phyloP scores from a whole-genome alignment of 768 basidiomycete species.

The Gyrodon lividus region DNA sequence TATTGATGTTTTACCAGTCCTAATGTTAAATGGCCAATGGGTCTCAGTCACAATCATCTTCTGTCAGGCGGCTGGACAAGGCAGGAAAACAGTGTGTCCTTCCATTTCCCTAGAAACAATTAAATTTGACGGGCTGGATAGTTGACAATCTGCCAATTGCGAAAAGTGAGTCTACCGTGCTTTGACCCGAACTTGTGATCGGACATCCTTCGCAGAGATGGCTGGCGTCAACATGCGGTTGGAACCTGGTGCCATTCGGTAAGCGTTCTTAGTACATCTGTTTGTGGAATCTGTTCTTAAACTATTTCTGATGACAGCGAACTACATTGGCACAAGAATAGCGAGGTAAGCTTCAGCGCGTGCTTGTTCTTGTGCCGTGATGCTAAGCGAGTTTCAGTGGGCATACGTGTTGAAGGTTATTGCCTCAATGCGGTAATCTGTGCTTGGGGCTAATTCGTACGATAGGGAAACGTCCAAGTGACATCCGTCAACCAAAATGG shows the following conservation, averaged over 20 bases:
- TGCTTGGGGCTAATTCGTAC: conserved; percentile 45
- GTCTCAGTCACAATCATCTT: conserved; percentile 54
- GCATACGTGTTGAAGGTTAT: conserved; percentile 49
- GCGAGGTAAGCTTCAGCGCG: conserved; percentile 15
- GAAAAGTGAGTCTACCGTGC: conserved; percentile 22
- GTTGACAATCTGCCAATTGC: conserved; percentile 40
- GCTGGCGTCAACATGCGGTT: conserved; percentile 38
- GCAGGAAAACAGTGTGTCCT: conserved; percentile 48
- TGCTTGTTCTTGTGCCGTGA: neutral
- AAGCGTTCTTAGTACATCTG: no score
- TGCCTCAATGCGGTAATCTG: neutral
- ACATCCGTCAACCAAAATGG: conserved; percentile 48
- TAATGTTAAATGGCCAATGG: conserved; percentile 61
- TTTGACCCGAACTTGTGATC: neutral
- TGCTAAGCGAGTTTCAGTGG: conserved; percentile 32
- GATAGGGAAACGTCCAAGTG: conserved; percentile 42
- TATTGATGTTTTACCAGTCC: no score
- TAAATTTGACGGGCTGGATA: conserved; percentile 5
- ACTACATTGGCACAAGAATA: conserved; percentile 41
- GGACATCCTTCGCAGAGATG: conserved; percentile 4
- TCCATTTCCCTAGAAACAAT: neutral
- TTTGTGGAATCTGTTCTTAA: neutral
- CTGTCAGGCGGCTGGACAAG: conserved; percentile 61
- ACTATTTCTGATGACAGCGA: conserved; percentile 26
- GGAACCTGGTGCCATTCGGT: conserved; percentile 39